These are phyloP conservation scores for Krasilnikovozyma curviuscula DNA, from an alignment of 768 basidiomycete species.

Conservation along the genomic window DNA sequence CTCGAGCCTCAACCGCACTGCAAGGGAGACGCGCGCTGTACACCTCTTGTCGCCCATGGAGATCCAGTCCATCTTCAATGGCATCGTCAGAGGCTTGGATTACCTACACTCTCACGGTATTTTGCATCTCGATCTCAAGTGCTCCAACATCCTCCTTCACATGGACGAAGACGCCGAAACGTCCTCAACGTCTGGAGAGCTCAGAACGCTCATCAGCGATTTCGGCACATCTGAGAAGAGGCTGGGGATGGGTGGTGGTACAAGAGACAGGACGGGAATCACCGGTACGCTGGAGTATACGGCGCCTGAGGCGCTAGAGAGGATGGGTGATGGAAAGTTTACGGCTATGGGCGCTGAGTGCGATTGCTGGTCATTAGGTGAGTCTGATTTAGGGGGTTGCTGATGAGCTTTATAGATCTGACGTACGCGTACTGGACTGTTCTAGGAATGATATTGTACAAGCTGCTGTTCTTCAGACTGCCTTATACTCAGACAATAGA, in stretches of 20 bases:
- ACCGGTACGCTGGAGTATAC: conserved; percentile 4
- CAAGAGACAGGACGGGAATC: too few species aligned
- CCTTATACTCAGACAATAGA: conserved; percentile 54
- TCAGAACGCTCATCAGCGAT: conserved; percentile 3
- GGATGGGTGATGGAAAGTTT: conserved; percentile 42
- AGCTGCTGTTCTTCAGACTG: conserved; percentile 71
- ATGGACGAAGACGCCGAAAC: conserved; percentile 67
- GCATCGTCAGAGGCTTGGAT: conserved; percentile 65
- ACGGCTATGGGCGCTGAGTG: conserved; percentile 63
- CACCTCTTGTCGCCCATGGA: conserved; percentile 1
- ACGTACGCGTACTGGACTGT: background rate
- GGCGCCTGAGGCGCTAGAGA: conserved; percentile 68
- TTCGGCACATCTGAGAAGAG: conserved; percentile 8
- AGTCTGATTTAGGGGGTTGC: background rate
- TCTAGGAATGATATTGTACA: conserved; percentile 65
- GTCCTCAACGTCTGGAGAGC: background rate
- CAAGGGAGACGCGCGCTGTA: conserved; percentile 1
- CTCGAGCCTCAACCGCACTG: too few species aligned
- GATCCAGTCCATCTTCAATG: conserved; percentile 31
- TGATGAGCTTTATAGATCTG: background rate
- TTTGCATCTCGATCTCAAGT: conserved; percentile 80
- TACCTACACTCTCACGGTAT: conserved; percentile 52
- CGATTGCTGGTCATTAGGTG: conserved; percentile 89
- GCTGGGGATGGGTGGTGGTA: too few species aligned
- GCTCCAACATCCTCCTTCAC: conserved; percentile 78